Percentiles rank a stretch among this genome's conserved stretches.
Evolutionary conservation across 2,329 filamentous ascomycete genomes (phyloP).

Genomic region (Scedosporium boydii): DNA sequence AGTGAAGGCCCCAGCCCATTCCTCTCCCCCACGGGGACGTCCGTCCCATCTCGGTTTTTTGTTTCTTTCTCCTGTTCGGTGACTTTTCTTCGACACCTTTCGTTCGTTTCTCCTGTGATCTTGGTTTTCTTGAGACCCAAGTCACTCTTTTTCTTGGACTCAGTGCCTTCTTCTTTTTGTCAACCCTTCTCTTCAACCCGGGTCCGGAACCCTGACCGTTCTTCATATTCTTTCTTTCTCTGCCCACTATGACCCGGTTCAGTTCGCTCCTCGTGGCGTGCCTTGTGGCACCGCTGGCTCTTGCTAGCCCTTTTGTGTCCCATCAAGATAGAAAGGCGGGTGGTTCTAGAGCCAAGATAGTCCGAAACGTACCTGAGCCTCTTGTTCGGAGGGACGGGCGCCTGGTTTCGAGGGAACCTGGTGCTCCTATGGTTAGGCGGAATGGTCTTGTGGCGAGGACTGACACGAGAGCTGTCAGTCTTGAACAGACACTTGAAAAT

Average conservation of each 20-base stretch:
- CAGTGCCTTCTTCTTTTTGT: slow-evolving; percentile 5
- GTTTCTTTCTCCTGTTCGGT: background rate
- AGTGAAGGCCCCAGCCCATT: background rate
- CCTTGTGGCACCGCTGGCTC: background rate
- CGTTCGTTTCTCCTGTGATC: slow-evolving; percentile 6
- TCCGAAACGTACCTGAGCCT: background rate
- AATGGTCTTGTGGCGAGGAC: slow-evolving; percentile 5
- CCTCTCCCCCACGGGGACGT: background rate
- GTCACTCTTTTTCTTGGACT: slow-evolving; percentile 1
- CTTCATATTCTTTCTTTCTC: slow-evolving; percentile 5
- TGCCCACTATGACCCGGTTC: background rate
- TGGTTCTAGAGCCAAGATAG: background rate
- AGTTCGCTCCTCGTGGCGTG: background rate
- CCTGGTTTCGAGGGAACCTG: background rate
- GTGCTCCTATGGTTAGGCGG: slow-evolving; percentile 7
- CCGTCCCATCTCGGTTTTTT: background rate
- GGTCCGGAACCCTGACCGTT: background rate
- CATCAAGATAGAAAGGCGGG: background rate
- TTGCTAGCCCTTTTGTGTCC: background rate
- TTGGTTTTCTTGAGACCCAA: background rate
- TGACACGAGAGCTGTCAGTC: background rate
- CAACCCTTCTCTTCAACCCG: background rate
- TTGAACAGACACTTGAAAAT: slow-evolving; percentile 5
- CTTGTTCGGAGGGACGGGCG: background rate
- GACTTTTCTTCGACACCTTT: background rate